These are phyloP conservation scores for Colletotrichum sp. DNA, from an alignment of 2,329 filamentous ascomycete species.

Conservation along the genomic window DNA sequence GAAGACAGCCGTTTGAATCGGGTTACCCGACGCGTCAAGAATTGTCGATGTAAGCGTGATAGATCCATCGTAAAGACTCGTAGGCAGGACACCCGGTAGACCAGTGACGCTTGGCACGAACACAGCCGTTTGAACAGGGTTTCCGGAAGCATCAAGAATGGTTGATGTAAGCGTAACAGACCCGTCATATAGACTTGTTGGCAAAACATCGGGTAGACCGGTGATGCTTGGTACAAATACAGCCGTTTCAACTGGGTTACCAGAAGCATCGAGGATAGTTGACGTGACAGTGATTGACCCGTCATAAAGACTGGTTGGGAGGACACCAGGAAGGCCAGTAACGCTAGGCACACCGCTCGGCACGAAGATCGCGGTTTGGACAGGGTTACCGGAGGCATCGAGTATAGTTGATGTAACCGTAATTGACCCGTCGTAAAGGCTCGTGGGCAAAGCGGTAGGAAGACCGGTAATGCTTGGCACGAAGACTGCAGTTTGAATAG, in stretches of 20 bases:
- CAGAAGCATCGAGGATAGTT: not conserved
- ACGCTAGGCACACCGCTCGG: not conserved
- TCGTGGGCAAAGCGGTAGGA: not conserved
- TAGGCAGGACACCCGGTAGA: not conserved
- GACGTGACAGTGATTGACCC: not conserved
- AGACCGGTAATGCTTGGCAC: not conserved
- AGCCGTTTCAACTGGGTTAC: not conserved
- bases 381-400: not conserved
- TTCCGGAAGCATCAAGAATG: not conserved
- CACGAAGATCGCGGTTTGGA: not conserved
- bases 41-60: not conserved
- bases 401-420: not conserved
- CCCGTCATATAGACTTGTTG: not conserved
- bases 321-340: not conserved
- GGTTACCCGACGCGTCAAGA: not conserved
- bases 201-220: not conserved
- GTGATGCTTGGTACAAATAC: not conserved
- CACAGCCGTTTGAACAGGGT: not conserved
- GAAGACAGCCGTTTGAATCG: not conserved
- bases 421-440: not conserved
- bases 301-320: not conserved
- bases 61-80: not conserved
- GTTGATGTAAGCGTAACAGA: not conserved
- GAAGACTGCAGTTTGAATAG: not conserved
- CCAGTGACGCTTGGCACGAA: not conserved